phyloP scores from a whole-genome alignment of 2,329 filamentous ascomycete species.

The Penicillium thymicola region DNA sequence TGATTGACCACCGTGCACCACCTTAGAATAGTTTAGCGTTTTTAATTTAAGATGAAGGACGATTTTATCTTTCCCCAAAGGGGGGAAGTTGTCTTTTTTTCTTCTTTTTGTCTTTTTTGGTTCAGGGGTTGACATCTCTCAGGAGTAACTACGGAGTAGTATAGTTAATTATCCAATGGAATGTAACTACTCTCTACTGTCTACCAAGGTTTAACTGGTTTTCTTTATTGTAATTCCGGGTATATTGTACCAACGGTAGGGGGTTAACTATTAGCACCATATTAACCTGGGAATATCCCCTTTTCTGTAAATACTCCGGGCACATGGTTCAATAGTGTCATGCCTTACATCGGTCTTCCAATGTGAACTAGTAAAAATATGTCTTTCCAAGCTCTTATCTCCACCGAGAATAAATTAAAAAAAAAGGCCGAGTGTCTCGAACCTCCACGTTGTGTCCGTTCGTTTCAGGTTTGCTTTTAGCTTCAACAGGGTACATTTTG shows the following conservation, averaged over 20 bases:
- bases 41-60: constrained; percentile 24
- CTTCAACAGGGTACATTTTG: background rate
- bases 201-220: background rate
- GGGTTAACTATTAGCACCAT: background rate
- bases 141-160: too few species aligned
- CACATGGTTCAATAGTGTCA: constrained; percentile 7
- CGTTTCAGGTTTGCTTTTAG: constrained; percentile 12
- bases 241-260: background rate
- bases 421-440: background rate
- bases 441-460: constrained; percentile 1
- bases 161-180: background rate
- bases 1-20: constrained; percentile 20
- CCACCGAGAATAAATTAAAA: background rate
- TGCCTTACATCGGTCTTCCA: background rate
- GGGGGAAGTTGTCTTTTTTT: background rate
- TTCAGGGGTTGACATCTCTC: constrained; percentile 1
- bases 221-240: background rate
- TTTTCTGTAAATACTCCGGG: background rate
- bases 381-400: background rate
- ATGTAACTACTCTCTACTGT: background rate
- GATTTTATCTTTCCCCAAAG: constrained; percentile 1
- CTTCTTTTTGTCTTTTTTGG: background rate
- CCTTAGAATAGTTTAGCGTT: constrained; percentile 18
- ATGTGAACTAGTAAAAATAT: background rate
- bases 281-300: too few species aligned